Evolutionary conservation across 192 early-diverging fungal genomes (phyloP), one percentile per base, ranked within the genome.

Genomic region (Rhizoclosmatium globosum): DNA sequence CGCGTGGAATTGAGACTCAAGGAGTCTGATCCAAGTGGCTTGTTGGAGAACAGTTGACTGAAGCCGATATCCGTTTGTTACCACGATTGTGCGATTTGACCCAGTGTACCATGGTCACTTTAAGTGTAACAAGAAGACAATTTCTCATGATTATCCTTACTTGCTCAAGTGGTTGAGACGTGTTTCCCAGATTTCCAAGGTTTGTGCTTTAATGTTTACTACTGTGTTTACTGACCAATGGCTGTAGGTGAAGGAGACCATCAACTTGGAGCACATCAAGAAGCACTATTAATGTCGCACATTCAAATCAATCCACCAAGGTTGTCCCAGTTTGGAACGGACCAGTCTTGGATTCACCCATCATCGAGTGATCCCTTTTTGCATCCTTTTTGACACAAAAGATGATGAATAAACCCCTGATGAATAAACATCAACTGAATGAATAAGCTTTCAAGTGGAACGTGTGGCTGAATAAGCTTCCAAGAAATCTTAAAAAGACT

Each of bases 211-310:
- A 81, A 69, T 68, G 66, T 47, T 56, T 31, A 31, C 31, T 31
- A 31, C n/a, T 31, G 31, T 31, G 31, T 31, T 31, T 31, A 31
- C 0, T 31, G 17, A 53, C 4, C 50, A 1, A 0, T 17, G 9
- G 1, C 7, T n/a, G 15, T 6, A 67, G 74, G 84, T 97, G 73
- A 84, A 83, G 3, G 92, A 93, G 31, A 98, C 98, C 2, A 93
- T 98, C 48, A 92, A 98, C 84, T 93, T 98, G 94, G 87, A 92
- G 66, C 98, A 99, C 81, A 99, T 99, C 89, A 99, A 98, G 85
- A 71, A 87, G 19, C 97, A 98, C 80, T 99, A 99, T 82, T 98
- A 94, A 86, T 90, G 88, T 92, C 90, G 61, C 97, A 98, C 81
- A 85, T 84, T 6, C 93, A 98, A 84, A 97, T 99, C 85, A 99